Conservation (phyloP, 2,329 filamentous ascomycete genomes). For the Anisogramma anomala region DNA sequence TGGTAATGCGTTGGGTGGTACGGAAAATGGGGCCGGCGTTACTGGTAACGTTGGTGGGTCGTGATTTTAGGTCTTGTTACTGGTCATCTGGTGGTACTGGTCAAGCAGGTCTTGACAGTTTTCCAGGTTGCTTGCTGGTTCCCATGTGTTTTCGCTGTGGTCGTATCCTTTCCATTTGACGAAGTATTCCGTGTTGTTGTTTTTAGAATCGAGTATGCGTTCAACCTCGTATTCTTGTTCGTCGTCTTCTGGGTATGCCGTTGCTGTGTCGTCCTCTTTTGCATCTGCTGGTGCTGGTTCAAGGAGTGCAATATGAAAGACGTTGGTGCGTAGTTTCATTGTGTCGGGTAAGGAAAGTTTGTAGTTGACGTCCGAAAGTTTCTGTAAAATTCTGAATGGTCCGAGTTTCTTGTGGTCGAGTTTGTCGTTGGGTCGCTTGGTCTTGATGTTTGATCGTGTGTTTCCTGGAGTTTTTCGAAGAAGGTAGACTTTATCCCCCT, state of each 20-base stretch:
- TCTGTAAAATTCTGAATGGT: constrained; percentile 14
- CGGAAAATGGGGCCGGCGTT: too few relatives aligned
- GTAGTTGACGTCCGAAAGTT: constrained; percentile 16
- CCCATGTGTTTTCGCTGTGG: constrained; percentile 16
- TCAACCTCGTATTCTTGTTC: neutral
- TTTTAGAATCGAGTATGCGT: constrained; percentile 12
- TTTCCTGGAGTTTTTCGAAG: too few relatives aligned
- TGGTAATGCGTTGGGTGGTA: too few relatives aligned
- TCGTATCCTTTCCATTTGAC: constrained; percentile 16
- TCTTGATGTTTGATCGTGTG: constrained; percentile 22
- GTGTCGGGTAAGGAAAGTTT: constrained; percentile 10
- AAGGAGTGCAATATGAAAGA: constrained; percentile 18
- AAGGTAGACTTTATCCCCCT: constrained; percentile 1
- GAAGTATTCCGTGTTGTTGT: constrained; percentile 12
- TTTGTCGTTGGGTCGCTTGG: constrained; percentile 13
- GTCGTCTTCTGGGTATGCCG: neutral
- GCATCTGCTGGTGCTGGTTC: constrained; percentile 10
- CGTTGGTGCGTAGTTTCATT: constrained; percentile 12
- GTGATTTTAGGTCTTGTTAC: too few relatives aligned
- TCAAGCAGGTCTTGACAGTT: constrained; percentile 11
- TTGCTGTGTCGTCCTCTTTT: constrained; percentile 8
- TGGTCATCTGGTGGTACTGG: constrained; percentile 29
- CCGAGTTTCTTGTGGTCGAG: constrained; percentile 16
- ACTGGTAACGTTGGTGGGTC: too few relatives aligned
- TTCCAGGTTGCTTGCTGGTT: constrained; percentile 16